These are phyloP conservation scores for Melastoma candidum DNA, from an alignment of 441 rosid genomes.

Conservation along the genomic window DNA sequence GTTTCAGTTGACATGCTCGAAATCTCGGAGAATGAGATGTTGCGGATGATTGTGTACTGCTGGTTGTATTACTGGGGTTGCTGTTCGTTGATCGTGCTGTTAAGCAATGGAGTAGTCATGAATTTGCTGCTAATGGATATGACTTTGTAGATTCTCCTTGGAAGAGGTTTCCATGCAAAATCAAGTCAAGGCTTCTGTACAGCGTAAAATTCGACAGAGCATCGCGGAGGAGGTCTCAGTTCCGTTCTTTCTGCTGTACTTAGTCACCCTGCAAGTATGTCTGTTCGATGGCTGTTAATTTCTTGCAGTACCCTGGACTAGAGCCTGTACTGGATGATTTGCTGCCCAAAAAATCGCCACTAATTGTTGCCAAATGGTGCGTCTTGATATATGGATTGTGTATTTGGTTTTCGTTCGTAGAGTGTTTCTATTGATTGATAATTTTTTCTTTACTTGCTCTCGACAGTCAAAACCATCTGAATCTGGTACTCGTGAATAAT, in stretches of 20 bases:
- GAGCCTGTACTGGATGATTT: constrained; percentile 90
- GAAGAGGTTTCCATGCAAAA: constrained; percentile 94
- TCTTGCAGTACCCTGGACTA: constrained; percentile 81
- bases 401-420: not conserved
- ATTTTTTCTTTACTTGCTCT: not conserved
- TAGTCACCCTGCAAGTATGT: constrained; percentile 1
- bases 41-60: too few relatives aligned
- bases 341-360: constrained; percentile 87
- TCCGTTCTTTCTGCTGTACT: not conserved
- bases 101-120: not conserved
- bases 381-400: constrained; percentile 14
- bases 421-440: not conserved
- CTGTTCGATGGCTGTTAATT: constrained; percentile 12
- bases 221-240: constrained; percentile 77
- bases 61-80: too few relatives aligned
- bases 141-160: constrained; percentile 51
- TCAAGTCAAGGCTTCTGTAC: constrained; percentile 98
- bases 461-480: constrained; percentile 86
- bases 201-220: constrained; percentile 88
- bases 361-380: constrained; percentile 84
- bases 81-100: too few relatives aligned
- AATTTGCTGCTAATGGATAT: not conserved
- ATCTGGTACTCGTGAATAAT: constrained; percentile 79
- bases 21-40: too few relatives aligned
- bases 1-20: too few relatives aligned